Evolutionary conservation across 495 filamentous ascomycete species (phyloP).

Genomic region (Opeltia flavorubescens): DNA sequence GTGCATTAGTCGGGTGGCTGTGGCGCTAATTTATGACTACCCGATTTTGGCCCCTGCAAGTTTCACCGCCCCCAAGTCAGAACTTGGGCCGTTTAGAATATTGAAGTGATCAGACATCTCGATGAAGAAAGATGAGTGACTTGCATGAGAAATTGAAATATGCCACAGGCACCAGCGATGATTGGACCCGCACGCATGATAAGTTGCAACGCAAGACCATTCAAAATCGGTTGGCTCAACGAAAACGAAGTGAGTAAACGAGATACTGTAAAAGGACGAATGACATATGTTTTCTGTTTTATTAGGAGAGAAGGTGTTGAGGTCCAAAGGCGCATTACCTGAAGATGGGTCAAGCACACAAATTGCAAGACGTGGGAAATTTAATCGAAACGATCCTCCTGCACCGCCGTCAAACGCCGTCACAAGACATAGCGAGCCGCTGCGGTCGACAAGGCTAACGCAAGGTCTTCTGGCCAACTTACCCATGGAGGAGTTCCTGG

Average conservation of each 20-base stretch:
- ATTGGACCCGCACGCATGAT: slow-evolving; percentile 12
- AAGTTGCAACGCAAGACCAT: slow-evolving; percentile 11
- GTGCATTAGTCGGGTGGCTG: too few species aligned
- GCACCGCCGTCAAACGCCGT: not conserved
- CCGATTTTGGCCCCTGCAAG: too few species aligned
- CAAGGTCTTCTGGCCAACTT: not conserved
- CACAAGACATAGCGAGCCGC: not conserved
- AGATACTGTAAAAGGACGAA: not conserved
- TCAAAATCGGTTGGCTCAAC: slow-evolving; percentile 9
- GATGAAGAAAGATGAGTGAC: not conserved
- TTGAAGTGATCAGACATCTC: not conserved
- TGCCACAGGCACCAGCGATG: slow-evolving; percentile 4
- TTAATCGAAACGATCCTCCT: not conserved
- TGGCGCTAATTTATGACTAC: too few species aligned
- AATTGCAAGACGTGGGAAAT: not conserved
- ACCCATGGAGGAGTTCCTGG: not conserved
- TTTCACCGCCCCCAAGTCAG: not conserved
- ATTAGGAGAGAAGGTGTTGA: not conserved
- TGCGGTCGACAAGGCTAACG: not conserved
- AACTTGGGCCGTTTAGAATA: not conserved
- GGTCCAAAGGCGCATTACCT: not conserved
- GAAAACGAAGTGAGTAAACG: slow-evolving; percentile 8
- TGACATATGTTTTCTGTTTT: not conserved
- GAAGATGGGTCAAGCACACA: not conserved
- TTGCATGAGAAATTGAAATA: not conserved